Conservation (phyloP, 495 filamentous ascomycete genomes). For the Polyplosphaeria fusca region DNA sequence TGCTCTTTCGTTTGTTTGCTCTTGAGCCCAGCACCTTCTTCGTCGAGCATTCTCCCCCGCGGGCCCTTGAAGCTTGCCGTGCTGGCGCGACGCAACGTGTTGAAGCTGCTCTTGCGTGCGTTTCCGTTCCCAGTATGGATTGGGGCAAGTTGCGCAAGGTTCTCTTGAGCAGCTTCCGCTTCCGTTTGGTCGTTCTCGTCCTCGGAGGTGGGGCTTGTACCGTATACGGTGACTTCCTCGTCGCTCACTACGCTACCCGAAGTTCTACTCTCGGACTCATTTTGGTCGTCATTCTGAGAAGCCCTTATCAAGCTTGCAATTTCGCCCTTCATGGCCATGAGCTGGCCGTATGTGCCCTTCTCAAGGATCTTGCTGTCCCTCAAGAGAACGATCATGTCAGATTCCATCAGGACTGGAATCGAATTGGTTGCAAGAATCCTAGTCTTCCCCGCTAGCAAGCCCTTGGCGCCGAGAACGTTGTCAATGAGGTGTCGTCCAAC, state of each 20-base stretch:
- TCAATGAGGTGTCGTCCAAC: slow-evolving; percentile 94
- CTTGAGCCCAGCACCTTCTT: slow-evolving; percentile 69
- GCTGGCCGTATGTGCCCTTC: slow-evolving; percentile 80
- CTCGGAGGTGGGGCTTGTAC: slow-evolving; percentile 39
- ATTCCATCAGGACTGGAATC: slow-evolving; percentile 84
- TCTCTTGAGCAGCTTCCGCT: slow-evolving; percentile 70
- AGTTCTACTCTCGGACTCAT: slow-evolving; percentile 48
- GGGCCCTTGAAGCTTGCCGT: slow-evolving; percentile 85
- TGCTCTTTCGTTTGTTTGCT: slow-evolving; percentile 83
- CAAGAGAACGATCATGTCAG: slow-evolving; percentile 79
- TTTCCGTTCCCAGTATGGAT: slow-evolving; percentile 55
- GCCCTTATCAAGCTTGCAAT: slow-evolving; percentile 83
- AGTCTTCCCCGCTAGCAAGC: slow-evolving; percentile 81
- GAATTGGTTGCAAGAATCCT: slow-evolving; percentile 94
- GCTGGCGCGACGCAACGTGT: slow-evolving; percentile 82
- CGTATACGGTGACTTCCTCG: slow-evolving; percentile 56
- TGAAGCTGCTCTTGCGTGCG: slow-evolving; percentile 60
- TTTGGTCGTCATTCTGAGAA: slow-evolving; percentile 61
- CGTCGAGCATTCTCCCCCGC: slow-evolving; percentile 75
- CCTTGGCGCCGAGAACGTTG: slow-evolving; percentile 80
- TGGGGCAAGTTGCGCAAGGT: slow-evolving; percentile 64
- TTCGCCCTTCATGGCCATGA: slow-evolving; percentile 90
- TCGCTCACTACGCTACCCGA: slow-evolving; percentile 52
- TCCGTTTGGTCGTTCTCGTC: slow-evolving; percentile 54
- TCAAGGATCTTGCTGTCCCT: slow-evolving; percentile 82